These are phyloP conservation scores for Trichoderma parareesei DNA, from an alignment of 495 filamentous ascomycete genomes.

Conservation along the genomic window DNA sequence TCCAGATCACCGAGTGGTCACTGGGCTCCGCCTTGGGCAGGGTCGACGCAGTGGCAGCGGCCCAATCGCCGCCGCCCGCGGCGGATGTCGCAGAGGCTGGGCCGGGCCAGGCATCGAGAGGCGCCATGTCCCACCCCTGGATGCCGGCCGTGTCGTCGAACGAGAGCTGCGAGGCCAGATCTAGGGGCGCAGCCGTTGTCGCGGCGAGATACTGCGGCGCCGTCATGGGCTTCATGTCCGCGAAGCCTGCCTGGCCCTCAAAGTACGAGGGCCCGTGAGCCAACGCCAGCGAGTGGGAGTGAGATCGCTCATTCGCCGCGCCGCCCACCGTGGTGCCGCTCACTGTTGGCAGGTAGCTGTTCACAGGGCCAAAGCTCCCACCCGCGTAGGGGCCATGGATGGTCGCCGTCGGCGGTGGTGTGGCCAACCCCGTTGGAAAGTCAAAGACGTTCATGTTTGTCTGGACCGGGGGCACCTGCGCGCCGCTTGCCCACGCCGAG, in stretches of 20 bases:
- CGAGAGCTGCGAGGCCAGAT: not conserved
- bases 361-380: constrained; percentile 15
- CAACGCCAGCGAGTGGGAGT: not conserved
- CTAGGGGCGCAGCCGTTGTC: not conserved
- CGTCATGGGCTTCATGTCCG: constrained; percentile 11
- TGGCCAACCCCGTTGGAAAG: constrained; percentile 29
- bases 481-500: constrained; percentile 25
- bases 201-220: not conserved
- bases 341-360: constrained; percentile 6
- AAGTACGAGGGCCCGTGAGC: not conserved
- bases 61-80: constrained; percentile 1
- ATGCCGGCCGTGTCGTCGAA: constrained; percentile 5
- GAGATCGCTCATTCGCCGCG: not conserved
- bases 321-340: not conserved
- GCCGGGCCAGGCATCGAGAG: constrained; percentile 6
- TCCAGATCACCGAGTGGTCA: not conserved
- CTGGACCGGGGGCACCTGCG: constrained; percentile 17
- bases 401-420: constrained; percentile 28
- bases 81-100: not conserved
- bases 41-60: not conserved
- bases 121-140: constrained; percentile 9
- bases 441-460: constrained; percentile 22
- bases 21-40: not conserved
- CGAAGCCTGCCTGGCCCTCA: constrained; percentile 1
- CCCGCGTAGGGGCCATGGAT: constrained; percentile 24